Evolutionary conservation across 2,329 filamentous ascomycete species (phyloP).

Genomic region (Magnaporthiopsis rhizophila): DNA sequence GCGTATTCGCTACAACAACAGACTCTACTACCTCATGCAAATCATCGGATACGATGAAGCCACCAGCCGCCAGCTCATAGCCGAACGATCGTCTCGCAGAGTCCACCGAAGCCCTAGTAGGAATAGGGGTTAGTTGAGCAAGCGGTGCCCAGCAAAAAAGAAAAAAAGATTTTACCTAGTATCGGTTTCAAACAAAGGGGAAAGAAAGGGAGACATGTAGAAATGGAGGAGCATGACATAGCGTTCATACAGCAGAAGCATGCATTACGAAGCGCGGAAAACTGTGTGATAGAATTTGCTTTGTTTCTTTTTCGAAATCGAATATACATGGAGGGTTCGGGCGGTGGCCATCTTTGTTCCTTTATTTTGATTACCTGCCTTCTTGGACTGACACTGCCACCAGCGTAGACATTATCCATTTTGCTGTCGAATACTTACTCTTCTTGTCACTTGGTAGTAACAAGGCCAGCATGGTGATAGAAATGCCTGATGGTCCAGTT

Average conservation of each 20-base stretch:
- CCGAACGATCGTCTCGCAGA: constrained; percentile 27
- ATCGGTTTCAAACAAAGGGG: neutral
- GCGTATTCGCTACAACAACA: constrained; percentile 15
- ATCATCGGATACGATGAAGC: constrained; percentile 45
- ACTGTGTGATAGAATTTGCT: neutral
- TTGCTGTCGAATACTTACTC: too few relatives aligned
- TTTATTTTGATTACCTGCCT: neutral
- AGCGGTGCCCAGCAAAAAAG: neutral
- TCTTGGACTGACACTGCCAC: neutral
- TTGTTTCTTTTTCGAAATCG: neutral
- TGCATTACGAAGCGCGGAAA: neutral
- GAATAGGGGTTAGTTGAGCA: neutral
- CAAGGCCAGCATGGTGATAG: neutral
- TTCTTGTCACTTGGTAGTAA: neutral
- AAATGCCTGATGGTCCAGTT: too few relatives aligned
- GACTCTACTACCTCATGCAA: constrained; percentile 41
- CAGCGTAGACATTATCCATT: too few relatives aligned
- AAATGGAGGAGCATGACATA: neutral
- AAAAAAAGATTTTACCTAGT: neutral
- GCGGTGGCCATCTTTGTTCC: neutral
- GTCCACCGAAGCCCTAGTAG: constrained; percentile 19
- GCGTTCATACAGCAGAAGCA: neutral
- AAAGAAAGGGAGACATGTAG: neutral
- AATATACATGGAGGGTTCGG: neutral
- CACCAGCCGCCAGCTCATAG: constrained; percentile 40